These are phyloP conservation scores for Neonectria sp. DNA, from an alignment of 2,329 filamentous ascomycete species.

Conservation along the genomic window DNA sequence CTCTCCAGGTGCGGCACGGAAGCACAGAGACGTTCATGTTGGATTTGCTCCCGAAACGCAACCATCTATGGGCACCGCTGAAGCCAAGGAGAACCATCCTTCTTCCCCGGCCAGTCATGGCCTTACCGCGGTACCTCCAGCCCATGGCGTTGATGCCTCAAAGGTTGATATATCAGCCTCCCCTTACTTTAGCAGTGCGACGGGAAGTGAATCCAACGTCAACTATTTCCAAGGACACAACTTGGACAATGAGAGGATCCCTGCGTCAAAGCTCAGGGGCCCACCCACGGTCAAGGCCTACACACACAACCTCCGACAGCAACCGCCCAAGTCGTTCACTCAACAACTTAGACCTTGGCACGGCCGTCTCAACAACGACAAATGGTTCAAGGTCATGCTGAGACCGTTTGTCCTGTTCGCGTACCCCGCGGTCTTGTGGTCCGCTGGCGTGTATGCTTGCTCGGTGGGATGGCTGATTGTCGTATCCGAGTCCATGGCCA, in stretches of 20 bases:
- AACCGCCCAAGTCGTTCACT: slow-evolving; percentile 78
- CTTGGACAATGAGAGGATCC: slow-evolving; percentile 61
- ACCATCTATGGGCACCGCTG: not conserved
- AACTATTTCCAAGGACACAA: slow-evolving; percentile 50
- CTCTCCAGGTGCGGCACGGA: slow-evolving; percentile 36
- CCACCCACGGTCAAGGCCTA: slow-evolving; percentile 67
- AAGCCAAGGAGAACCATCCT: not conserved
- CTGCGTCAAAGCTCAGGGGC: slow-evolving; percentile 52
- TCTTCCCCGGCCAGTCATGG: too few relatives aligned
- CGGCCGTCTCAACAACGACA: slow-evolving; percentile 83
- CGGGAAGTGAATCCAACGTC: slow-evolving; percentile 41
- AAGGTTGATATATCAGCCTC: not conserved
- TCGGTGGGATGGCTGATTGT: slow-evolving; percentile 97
- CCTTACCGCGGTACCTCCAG: not conserved
- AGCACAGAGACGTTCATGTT: slow-evolving; percentile 50
- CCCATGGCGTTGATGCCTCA: not conserved
- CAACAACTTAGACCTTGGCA: slow-evolving; percentile 84
- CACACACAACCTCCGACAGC: slow-evolving; percentile 77
- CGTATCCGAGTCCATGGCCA: slow-evolving; percentile 87
- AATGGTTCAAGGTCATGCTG: slow-evolving; percentile 82
- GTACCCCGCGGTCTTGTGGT: slow-evolving; percentile 94
- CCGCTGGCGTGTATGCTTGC: slow-evolving; percentile 85
- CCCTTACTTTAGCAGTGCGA: slow-evolving; percentile 20
- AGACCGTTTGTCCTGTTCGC: slow-evolving; percentile 89
- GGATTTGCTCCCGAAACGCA: slow-evolving; percentile 47